phyloP scores from a whole-genome alignment of 75 land plant species.

The Sequoiadendron giganteum region DNA sequence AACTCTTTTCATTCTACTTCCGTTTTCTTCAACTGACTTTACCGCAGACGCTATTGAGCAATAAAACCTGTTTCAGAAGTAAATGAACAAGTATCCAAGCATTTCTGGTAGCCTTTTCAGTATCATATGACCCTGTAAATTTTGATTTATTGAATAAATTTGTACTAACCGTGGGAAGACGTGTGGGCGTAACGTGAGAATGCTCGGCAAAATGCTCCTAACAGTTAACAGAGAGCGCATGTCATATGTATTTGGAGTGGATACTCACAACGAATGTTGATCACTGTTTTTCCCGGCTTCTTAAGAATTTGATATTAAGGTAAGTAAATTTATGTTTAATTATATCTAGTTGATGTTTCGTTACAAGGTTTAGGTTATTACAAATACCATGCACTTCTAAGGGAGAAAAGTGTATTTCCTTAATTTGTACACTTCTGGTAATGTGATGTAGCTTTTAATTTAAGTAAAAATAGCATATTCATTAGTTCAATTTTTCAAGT shows the following conservation, averaged over 20 bases:
- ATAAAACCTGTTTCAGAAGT: neutral
- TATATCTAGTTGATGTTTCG: no score
- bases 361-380: no score
- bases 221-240: neutral
- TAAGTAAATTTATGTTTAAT: no score
- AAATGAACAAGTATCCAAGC: neutral
- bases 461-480: no score
- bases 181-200: neutral
- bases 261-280: neutral
- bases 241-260: neutral
- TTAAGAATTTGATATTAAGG: no score
- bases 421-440: no score
- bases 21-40: neutral
- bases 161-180: neutral
- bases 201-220: neutral
- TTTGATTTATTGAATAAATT: neutral
- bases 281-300: no score
- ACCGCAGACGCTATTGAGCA: neutral
- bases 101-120: neutral
- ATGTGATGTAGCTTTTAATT: no score
- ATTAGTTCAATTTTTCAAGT: no score
- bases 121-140: neutral
- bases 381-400: no score
- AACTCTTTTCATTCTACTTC: constrained; percentile 39
- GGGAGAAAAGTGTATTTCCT: no score